These are phyloP conservation scores for Gaertneriomyces sp. DNA, from an alignment of 192 early-diverging fungal genomes.

Conservation along the genomic window DNA sequence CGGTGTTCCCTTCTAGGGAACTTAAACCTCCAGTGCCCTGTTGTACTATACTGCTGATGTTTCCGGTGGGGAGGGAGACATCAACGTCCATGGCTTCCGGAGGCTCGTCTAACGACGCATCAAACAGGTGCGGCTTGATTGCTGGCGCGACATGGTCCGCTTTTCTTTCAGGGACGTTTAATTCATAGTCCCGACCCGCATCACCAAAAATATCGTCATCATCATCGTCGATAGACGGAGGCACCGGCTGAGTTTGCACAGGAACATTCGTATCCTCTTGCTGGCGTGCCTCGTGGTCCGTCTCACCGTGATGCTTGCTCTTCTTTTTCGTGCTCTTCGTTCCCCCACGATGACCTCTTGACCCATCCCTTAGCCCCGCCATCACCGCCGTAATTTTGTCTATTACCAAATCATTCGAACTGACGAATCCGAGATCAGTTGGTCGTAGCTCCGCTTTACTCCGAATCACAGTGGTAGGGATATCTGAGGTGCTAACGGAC, in stretches of 20 bases:
- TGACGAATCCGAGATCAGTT: slow-evolving; percentile 27
- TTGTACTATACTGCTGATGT: slow-evolving; percentile 10
- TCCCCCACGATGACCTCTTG: slow-evolving; percentile 24
- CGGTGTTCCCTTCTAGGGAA: slow-evolving; percentile 22
- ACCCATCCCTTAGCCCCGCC: slow-evolving; percentile 40
- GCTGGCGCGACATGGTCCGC: too few relatives aligned
- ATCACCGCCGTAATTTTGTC: slow-evolving; percentile 68
- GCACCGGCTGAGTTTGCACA: background rate
- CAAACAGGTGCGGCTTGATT: too few relatives aligned
- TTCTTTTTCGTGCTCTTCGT: slow-evolving; percentile 48
- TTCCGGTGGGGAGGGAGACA: background rate
- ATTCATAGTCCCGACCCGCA: slow-evolving; percentile 70
- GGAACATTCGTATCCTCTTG: slow-evolving; percentile 5
- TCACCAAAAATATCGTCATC: slow-evolving; percentile 78
- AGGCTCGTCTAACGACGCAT: background rate
- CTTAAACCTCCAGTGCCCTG: slow-evolving; percentile 30
- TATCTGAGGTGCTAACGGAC: slow-evolving; percentile 47
- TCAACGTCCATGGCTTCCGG: slow-evolving; percentile 7
- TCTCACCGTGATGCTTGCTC: slow-evolving; percentile 19
- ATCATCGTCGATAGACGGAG: slow-evolving; percentile 44
- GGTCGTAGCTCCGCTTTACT: slow-evolving; percentile 67
- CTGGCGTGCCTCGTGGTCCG: slow-evolving; percentile 24
- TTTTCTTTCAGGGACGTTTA: slow-evolving; percentile 45
- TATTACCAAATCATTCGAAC: slow-evolving; percentile 65
- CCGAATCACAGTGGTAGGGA: slow-evolving; percentile 71